Evolutionary conservation across 2,329 filamentous ascomycete genomes (phyloP), one percentile per base, ranked within the genome.

Genomic region (Aspergillus pseudoterreus): DNA sequence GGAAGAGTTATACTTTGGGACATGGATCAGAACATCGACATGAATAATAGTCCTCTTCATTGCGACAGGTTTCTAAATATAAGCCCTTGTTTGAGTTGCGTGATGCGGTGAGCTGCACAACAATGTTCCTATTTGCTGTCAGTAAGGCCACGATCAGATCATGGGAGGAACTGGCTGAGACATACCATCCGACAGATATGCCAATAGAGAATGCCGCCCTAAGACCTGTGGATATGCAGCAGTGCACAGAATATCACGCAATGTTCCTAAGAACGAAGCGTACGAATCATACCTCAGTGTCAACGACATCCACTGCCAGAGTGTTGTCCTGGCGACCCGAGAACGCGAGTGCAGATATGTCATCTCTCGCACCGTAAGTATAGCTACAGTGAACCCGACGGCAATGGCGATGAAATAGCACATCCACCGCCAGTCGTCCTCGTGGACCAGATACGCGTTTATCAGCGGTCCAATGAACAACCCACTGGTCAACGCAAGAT

Each of bases 381-480:
- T 52, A 19, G 58, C 50, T 1, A 60, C 22, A 1, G 57, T 3
- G 17, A 61, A 60, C 11, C 57, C 62, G n/a, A 59, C 56, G 1
- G 61, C 58, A 17, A 64, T 55, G 2, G 62, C 56, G 1, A 61
- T 49, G 11, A 63, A 61, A 38, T 58, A 61, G n/a, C 60, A 64
- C 61, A 63, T 64, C 62, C 57, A 64, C 4, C 59, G 56, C 61
- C 61, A 63, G 14, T 56, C 30, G 24, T 58, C 24, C 22, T 63
- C 50, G 22, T 63, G 62, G 0, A 62, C 60, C 0, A 64, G 51
- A 21, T 63, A 63, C 2, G 61, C 62, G 24, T 62, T 63, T 48
- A 63, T 71, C 21, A 72, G 45, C 1, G 71, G 68, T 0, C 71
- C 71, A 6, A 74, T 44, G 43, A 72, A 73, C 9, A 71, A 57